Evolutionary conservation across 1,284 basidiomycete genomes (phyloP), one percentile per base, ranked within the genome.

Genomic region (Irpex rosettiformis): DNA sequence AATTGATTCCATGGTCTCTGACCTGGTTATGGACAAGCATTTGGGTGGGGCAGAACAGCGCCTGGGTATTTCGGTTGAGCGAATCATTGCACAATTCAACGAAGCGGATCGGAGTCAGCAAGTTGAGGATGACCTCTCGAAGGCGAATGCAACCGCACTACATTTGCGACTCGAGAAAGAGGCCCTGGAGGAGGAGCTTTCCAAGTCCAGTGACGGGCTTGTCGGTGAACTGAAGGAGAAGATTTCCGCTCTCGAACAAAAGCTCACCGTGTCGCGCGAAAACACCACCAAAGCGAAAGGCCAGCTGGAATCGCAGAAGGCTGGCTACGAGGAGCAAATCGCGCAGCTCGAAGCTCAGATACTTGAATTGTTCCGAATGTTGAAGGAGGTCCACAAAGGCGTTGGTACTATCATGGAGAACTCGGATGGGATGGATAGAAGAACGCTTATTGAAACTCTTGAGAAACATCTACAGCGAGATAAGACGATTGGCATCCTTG

Each of bases 21-120:
- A 96, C 66, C 87, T 99, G 49, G 95, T 98, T 24, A 84, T 98
- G 76, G 94, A 97, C 73, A 93, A 94, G 73, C 92, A 93, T 66
- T 82, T 94, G 54, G 84, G 83, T 28, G 91, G 93, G 30, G 92
- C 94, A 27, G 91, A 94, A 60, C 84, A 88, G 53, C 84, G 95
- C 21, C 82, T 98, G 63, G 96, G 95, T 0, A 87, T 92, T 59
- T 95, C 93, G 1, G 94, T 99, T 21, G 88, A 94, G 64, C 85
- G 90, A 53, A 84, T 98, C 60, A 89, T 98, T 52, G 87, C 92
- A 4, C 90, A 92, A 68, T 93, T 98, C 71, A 94, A 93, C 61
- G 95, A 98, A 69, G 88, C 94, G 29, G 95, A 98, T 65, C 84
- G 91, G 45, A 82, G 91, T 63, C 89, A 94, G 68, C 74, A 79